These are phyloP conservation scores for Sporisorium sorghi DNA, from an alignment of 1,284 basidiomycete species.

Conservation along the genomic window DNA sequence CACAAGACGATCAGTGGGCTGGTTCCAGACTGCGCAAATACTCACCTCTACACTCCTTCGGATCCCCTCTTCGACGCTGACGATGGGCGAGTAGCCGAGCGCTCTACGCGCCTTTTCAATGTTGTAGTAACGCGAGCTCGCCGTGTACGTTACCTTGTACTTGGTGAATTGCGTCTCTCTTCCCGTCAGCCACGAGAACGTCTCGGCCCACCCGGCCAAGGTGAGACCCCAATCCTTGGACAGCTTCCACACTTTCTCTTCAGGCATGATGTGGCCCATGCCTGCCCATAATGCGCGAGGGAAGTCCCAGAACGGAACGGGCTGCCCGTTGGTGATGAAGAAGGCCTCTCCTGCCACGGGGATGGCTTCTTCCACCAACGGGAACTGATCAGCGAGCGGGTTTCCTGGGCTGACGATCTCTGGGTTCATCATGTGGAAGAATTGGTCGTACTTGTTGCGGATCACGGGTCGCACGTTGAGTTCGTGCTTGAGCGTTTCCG, in stretches of 20 bases:
- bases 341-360: conserved; percentile 92
- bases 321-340: conserved; percentile 98
- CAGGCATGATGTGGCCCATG: conserved; percentile 52
- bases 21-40: conserved; percentile 2
- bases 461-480: conserved; percentile 74
- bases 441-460: conserved; percentile 77
- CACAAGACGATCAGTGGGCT: not conserved
- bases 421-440: conserved; percentile 69
- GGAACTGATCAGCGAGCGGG: conserved; percentile 49
- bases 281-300: conserved; percentile 83
- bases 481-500: conserved; percentile 74
- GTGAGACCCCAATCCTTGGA: conserved; percentile 53
- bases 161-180: conserved; percentile 89
- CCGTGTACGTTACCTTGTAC: conserved; percentile 81
- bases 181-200: conserved; percentile 80
- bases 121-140: conserved; percentile 83
- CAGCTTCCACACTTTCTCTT: conserved; percentile 55
- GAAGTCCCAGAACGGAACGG: conserved; percentile 96
- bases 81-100: conserved; percentile 90
- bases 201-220: conserved; percentile 74
- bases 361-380: conserved; percentile 72
- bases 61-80: conserved; percentile 89
- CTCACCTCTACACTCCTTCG: conserved; percentile 75
- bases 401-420: conserved; percentile 53
- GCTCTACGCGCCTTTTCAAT: conserved; percentile 93